Evolutionary conservation across 2,329 filamentous ascomycete genomes (phyloP), one percentile per base, ranked within the genome.

Genomic region (Monilinia laxa): DNA sequence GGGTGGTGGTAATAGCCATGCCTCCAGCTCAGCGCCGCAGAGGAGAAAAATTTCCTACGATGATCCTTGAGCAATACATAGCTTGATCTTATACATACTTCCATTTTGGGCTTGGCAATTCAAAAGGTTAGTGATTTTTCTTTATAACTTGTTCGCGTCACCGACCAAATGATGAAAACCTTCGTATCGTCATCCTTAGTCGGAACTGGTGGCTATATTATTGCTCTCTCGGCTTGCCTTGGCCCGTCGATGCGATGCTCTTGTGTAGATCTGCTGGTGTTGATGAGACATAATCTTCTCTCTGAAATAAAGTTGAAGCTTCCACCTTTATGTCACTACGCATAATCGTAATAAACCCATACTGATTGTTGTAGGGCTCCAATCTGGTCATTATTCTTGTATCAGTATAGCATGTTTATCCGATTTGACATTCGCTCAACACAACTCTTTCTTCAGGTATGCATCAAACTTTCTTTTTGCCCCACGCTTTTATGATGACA

Each of bases 111-210:
- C 14, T 54, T 31, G 31, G 16, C 11, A 28, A 31, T 18, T 31
- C 25, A 45, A 40, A 47, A 53, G 40, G 66, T 70, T 57, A 67
- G 70, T 62, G 59, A 23, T 23, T 25, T n/a, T 62, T n/a, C 23
- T 47, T 62, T 68, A 35, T 56, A 60, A 52, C 16, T 28, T 53
- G 23, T 42, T 42, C 35, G 12, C 23, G 42, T 55, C 66, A 51
- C 52, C 69, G 66, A 56, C 73, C 75, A 75, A 75, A 90, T 94
- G 92, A 96, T 94, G 92, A 95, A 87, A 93, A 83, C 78, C 79
- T 80, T 85, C 81, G 84, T 93, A 93, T 93, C 90, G 91, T 96
- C 92, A 96, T 96, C 92, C 92, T 96, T 96, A 96, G 91, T 83
- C 92, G 85, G 88, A 96, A 79, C 81, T 80, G 76, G 77, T 77